Percentiles rank a stretch among this genome's conserved stretches.
Evolutionary conservation across 805 yeast species (phyloP).

Genomic region (Spathaspora gorwiae): DNA sequence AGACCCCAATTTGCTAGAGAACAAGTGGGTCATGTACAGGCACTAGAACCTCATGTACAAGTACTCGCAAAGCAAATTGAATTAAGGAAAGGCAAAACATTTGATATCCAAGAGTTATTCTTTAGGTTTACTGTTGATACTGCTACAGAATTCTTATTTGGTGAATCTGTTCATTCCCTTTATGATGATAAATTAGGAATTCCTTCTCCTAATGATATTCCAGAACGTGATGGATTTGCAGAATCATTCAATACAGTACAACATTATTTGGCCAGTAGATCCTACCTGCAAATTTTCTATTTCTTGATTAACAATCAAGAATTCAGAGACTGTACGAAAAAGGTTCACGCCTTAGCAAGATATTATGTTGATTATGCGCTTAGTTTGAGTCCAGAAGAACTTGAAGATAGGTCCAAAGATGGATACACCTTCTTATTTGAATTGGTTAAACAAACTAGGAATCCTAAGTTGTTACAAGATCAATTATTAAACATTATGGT

Average conservation of each 20-base stretch:
- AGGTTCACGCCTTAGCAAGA: conserved; percentile 29
- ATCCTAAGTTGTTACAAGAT: conserved; percentile 33
- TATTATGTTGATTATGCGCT: conserved; percentile 30
- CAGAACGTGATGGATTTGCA: conserved; percentile 29
- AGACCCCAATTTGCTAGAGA: conserved; percentile 38
- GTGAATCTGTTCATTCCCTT: conserved; percentile 30
- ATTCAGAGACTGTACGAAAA: conserved; percentile 26
- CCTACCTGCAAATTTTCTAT: conserved; percentile 27
- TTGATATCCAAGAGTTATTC: conserved; percentile 33
- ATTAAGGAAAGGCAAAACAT: conserved; percentile 17
- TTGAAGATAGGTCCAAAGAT: conserved; percentile 22
- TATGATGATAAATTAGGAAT: conserved; percentile 24
- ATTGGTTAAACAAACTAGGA: conserved; percentile 35
- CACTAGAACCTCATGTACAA: conserved; percentile 30
- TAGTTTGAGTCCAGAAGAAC: conserved; percentile 20
- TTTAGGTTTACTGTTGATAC: conserved; percentile 35
- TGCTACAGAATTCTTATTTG: conserved; percentile 40
- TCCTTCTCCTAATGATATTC: conserved; percentile 21
- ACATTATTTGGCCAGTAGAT: conserved; percentile 29
- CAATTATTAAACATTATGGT: conserved; percentile 39
- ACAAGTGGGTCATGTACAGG: conserved; percentile 30
- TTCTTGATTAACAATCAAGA: conserved; percentile 18
- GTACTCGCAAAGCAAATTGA: conserved; percentile 21
- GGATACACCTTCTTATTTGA: conserved; percentile 39
- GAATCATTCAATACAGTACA: conserved; percentile 32